Percentiles rank a stretch among this genome's conserved stretches.
Conservation (phyloP, 306 rosid genomes). For the Crataegus laevigata region DNA sequence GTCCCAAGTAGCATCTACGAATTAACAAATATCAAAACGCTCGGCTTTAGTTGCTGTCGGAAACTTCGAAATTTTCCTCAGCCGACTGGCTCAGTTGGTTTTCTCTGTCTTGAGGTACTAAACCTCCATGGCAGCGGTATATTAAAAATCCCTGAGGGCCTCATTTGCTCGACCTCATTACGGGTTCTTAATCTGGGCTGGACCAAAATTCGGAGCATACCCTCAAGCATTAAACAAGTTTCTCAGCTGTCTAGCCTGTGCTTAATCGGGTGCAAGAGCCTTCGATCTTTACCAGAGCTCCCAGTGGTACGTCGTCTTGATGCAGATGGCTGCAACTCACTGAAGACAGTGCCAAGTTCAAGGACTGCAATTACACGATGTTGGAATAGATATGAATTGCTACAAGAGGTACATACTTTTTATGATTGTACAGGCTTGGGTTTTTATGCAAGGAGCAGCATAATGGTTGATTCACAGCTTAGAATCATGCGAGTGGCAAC, state of each 20-base stretch:
- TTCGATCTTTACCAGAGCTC: background rate
- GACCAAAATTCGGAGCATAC: background rate
- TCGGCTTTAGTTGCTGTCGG: rapidly evolving
- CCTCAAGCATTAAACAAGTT: background rate
- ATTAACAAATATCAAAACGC: no score
- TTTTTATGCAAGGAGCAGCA: background rate
- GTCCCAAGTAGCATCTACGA: no score
- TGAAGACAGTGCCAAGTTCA: background rate
- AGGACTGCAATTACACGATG: background rate
- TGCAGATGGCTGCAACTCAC: constrained; percentile 12
- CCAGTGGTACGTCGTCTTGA: background rate
- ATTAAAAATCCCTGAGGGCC: background rate
- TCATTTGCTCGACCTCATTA: background rate
- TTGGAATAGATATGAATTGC: background rate
- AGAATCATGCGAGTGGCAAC: no score
- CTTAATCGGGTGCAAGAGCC: background rate
- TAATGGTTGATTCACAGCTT: background rate
- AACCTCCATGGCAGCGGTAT: background rate
- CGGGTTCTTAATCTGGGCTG: background rate
- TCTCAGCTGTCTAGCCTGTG: background rate
- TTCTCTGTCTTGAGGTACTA: background rate
- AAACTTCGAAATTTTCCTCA: background rate
- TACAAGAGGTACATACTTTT: rapidly evolving
- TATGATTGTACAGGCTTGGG: background rate
- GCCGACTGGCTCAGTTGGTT: background rate